Evolutionary conservation across 2,329 filamentous ascomycete genomes (phyloP), one percentile per base, ranked within the genome.

Genomic region (Penicillium sp.): DNA sequence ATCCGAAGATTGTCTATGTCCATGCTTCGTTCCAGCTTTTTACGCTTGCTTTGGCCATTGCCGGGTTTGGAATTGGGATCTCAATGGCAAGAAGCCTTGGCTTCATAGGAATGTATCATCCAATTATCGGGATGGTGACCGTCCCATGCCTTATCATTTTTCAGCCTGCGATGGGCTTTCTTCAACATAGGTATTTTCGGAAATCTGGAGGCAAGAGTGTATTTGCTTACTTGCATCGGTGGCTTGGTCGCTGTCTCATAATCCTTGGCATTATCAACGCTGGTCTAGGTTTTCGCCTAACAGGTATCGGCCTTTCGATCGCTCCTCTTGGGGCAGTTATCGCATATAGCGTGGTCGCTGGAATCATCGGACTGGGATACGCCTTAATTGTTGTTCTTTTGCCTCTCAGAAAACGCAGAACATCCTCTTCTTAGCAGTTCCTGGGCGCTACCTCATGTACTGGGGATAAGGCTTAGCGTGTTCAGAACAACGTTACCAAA

Each of bases 191-290:
- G 5, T 63, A 80, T 39, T 85, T 79, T 73, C 78, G 78, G 50
- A 80, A 77, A 60, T 74, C 76, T 14, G 73, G 75, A 4, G 67
- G 67, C 11, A 79, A 80, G 33, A 80, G 78, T 1, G 58, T 76
- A 6, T 80, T 78, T 68, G 81, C 79, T 0, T 76, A 81, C 57
- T 10, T 69, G 2, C 83, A 86, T 62, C 74, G 84, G 48, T 86
- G 83, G 83, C 62, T 84, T 23, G 83, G 83, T n/a, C 76, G 83
- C 4, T 60, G 73, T 27, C 72, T 80, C 19, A 77, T 86, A 13
- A 73, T 77, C 0, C 70, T 85, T 1, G 83, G 81, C 3, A 80
- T 85, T 53, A 75, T 85, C 65, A 85, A 85, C 62, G 83, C 80
- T 16, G 83, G 83, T 0, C 68, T 85, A 1, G 83, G 83, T 0